These are phyloP conservation scores for Leptoxyphium fumago DNA, from an alignment of 2,329 filamentous ascomycete species.

Conservation along the genomic window DNA sequence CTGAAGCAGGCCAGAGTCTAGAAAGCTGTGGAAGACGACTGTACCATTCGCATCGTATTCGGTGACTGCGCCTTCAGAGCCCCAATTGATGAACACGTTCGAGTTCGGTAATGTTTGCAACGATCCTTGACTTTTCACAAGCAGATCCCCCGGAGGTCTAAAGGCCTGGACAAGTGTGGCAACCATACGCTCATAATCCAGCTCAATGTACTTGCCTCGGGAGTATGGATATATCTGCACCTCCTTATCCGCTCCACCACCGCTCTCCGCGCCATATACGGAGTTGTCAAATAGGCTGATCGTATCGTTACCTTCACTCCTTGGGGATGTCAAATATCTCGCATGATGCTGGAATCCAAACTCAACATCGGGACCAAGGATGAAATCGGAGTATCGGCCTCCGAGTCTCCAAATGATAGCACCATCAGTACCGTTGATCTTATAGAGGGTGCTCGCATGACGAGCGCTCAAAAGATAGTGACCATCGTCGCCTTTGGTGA, in stretches of 20 bases:
- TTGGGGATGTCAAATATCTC: slow-evolving; percentile 18
- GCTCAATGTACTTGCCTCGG: slow-evolving; percentile 1
- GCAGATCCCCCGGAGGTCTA: slow-evolving; percentile 15
- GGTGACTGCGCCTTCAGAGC: slow-evolving; percentile 16
- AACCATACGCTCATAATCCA: slow-evolving; percentile 4
- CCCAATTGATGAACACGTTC: slow-evolving; percentile 39
- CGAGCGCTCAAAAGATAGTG: slow-evolving; percentile 38
- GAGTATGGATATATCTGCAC: too few relatives aligned
- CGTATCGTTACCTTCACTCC: slow-evolving; percentile 26
- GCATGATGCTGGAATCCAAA: slow-evolving; percentile 36
- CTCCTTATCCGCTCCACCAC: slow-evolving; percentile 2
- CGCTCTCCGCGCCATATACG: slow-evolving; percentile 13
- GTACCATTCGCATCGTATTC: slow-evolving; percentile 28
- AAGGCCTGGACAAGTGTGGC: slow-evolving; percentile 4
- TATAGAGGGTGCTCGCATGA: slow-evolving; percentile 30
- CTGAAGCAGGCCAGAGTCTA: slow-evolving; percentile 13
- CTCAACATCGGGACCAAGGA: slow-evolving; percentile 23
- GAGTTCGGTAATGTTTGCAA: slow-evolving; percentile 32
- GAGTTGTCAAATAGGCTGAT: slow-evolving; percentile 38
- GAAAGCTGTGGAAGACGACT: slow-evolving; percentile 30
- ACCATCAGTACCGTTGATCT: slow-evolving; percentile 30
- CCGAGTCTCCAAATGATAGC: slow-evolving; percentile 33
- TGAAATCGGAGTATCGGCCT: slow-evolving; percentile 1
- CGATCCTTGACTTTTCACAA: slow-evolving; percentile 2
- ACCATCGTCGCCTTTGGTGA: slow-evolving; percentile 33